Conservation (phyloP, 2,329 filamentous ascomycete genomes). For the Ceratocystis huliohia region DNA sequence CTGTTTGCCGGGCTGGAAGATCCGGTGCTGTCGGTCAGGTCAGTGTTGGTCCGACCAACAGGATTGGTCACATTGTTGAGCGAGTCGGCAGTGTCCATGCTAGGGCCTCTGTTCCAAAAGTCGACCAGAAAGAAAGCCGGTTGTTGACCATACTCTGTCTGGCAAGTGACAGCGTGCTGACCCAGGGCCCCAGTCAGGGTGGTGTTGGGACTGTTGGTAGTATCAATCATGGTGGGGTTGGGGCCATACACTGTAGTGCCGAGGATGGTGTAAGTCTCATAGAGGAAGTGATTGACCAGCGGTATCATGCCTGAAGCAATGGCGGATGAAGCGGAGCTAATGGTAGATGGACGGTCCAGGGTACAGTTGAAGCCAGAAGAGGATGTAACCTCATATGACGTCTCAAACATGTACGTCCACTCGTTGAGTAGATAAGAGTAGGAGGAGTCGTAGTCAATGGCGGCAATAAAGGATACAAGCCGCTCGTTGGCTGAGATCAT, state of each 20-base stretch:
- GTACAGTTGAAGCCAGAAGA: constrained; percentile 58
- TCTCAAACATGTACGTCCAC: constrained; percentile 61
- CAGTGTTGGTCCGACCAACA: constrained; percentile 16
- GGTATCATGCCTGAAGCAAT: constrained; percentile 49
- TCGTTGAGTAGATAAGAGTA: constrained; percentile 50
- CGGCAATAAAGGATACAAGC: constrained; percentile 57
- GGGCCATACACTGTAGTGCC: constrained; percentile 49
- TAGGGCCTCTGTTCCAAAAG: constrained; percentile 61
- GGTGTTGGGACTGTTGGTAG: constrained; percentile 52
- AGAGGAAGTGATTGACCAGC: constrained; percentile 70
- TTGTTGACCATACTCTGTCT: constrained; percentile 43
- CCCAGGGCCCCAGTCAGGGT: constrained; percentile 41
- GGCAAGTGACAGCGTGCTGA: constrained; percentile 41
- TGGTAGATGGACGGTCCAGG: constrained; percentile 48
- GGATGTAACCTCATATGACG: constrained; percentile 50
- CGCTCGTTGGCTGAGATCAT: constrained; percentile 54
- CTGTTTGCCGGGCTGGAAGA: background rate
- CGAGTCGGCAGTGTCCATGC: constrained; percentile 54
- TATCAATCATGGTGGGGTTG: constrained; percentile 44
- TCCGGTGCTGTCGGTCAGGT: constrained; percentile 15
- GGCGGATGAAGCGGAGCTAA: constrained; percentile 39
- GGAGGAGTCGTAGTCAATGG: constrained; percentile 31
- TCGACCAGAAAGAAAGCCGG: constrained; percentile 70
- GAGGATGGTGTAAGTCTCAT: constrained; percentile 36
- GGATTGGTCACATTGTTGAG: constrained; percentile 40